Evolutionary conservation across 2,329 filamentous ascomycete genomes (phyloP), one percentile per base, ranked within the genome.

Genomic region (Xylariomycetidae sp.): DNA sequence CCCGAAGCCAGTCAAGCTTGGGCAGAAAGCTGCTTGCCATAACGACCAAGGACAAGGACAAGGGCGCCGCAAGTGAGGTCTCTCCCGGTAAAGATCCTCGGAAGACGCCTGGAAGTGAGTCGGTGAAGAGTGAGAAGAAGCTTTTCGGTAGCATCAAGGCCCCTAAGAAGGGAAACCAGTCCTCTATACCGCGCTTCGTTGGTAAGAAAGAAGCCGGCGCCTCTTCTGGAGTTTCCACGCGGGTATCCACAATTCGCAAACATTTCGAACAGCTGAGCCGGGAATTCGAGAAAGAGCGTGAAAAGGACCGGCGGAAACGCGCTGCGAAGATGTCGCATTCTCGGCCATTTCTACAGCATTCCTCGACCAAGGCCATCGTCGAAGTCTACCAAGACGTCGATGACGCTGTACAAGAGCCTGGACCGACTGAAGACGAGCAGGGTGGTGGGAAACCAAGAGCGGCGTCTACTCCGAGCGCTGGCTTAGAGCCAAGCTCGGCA

Each of bases 181-280:
- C 92, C 1, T 72, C 90, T 25, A 96, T 98, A 39, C 89, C 89
- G 18, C 79, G 92, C 19, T 92, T 92, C 17, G 77, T 95, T 18
- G 79, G 83, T 31, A 85, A 80, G 53, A 79, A 74, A 47, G 81
- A 79, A 32, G n/a, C n/a, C n/a, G n/a, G n/a, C n/a, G n/a, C n/a
- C n/a, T n/a, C n/a, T n/a, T n/a, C n/a, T n/a, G n/a, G n/a, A n/a
- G n/a, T n/a, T n/a, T n/a, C n/a, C n/a, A 77, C 85, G 4, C 85
- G 84, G 49, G 92, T 98, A 3, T 93, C 88, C 7, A 88, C 82
- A n/a, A 70, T 98, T 31, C 87, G 92, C 13, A 86, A 86, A 48
- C 92, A 96, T 57, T 96, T 98, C 54, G 93, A 98, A 59, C 89
- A 96, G 57, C 70, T 98, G 36, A 95, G 88, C 48, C 82, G 89